phyloP scores from a whole-genome alignment of 2,329 filamentous ascomycete genomes.

The Fusarium sp. region DNA sequence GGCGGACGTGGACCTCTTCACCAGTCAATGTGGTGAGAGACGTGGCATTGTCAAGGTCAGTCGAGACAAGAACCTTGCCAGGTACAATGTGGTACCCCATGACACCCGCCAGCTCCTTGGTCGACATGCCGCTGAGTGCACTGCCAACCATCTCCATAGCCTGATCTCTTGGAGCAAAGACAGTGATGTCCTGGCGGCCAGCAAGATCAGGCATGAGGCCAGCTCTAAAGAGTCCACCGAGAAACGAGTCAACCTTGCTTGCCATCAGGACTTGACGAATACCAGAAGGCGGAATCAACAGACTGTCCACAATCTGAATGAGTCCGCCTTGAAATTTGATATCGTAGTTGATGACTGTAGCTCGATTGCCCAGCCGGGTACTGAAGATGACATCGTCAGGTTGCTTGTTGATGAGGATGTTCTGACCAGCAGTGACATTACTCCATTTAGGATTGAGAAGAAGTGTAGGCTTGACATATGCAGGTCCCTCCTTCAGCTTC shows the following conservation, averaged over 20 bases:
- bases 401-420: slow-evolving; percentile 60
- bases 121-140: slow-evolving; percentile 59
- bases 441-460: slow-evolving; percentile 57
- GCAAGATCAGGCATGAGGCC: slow-evolving; percentile 56
- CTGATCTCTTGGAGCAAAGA: slow-evolving; percentile 72
- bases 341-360: slow-evolving; percentile 57
- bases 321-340: slow-evolving; percentile 62
- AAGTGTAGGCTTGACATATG: slow-evolving; percentile 57
- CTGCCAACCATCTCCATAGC: slow-evolving; percentile 70
- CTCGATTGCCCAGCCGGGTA: slow-evolving; percentile 60
- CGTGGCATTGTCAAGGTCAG: slow-evolving; percentile 50
- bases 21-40: slow-evolving; percentile 51
- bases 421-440: slow-evolving; percentile 63
- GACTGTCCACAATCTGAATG: slow-evolving; percentile 64
- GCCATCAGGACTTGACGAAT: slow-evolving; percentile 63
- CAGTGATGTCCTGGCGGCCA: slow-evolving; percentile 61
- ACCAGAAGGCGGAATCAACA: slow-evolving; percentile 61
- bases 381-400: slow-evolving; percentile 60
- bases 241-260: slow-evolving; percentile 57
- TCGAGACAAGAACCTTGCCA: slow-evolving; percentile 64
- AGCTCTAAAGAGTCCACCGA: slow-evolving; percentile 50
- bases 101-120: slow-evolving; percentile 61
- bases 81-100: slow-evolving; percentile 74
- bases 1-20: slow-evolving; percentile 54
- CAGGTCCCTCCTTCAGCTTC: slow-evolving; percentile 52